phyloP scores from a whole-genome alignment of 495 filamentous ascomycete genomes.

The Tuber microsphaerosporum region DNA sequence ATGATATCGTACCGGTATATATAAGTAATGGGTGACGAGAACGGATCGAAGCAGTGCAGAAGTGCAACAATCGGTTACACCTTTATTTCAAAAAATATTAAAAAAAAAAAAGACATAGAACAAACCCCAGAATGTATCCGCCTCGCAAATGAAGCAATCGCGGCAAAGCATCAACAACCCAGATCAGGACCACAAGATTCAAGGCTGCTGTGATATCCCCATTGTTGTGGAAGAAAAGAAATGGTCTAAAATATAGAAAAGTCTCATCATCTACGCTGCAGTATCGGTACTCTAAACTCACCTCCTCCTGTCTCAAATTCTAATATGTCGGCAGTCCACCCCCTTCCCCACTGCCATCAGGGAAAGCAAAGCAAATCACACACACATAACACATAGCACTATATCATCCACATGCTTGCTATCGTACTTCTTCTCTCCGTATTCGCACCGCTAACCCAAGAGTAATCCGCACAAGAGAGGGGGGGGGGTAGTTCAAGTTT shows the following conservation, averaged over 20 bases:
- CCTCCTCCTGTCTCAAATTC: conserved; percentile 1
- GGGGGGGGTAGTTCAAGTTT: conserved; percentile 1
- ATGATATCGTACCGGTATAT: not conserved
- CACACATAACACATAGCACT: not conserved
- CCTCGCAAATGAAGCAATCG: not conserved
- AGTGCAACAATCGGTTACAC: not conserved
- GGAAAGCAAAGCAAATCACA: not conserved
- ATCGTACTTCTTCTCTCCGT: not conserved
- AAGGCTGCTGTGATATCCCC: not conserved
- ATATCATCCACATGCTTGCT: not conserved
- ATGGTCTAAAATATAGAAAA: not conserved
- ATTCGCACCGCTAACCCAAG: not conserved
- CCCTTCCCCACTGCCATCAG: not conserved
- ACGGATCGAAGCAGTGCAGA: not conserved
- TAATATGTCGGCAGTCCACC: not conserved
- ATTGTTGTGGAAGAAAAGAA: not conserved
- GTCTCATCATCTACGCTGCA: not conserved
- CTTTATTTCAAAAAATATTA: not conserved
- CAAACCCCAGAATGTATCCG: not conserved
- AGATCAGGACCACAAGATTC: not conserved
- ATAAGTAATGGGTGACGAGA: not conserved
- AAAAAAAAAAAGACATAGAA: not conserved
- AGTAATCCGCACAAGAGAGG: not conserved
- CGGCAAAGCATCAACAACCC: not conserved
- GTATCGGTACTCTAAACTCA: not conserved